phyloP scores from a whole-genome alignment of 1,139 yeast genomes.

The Suhomyces bolitotheri region DNA sequence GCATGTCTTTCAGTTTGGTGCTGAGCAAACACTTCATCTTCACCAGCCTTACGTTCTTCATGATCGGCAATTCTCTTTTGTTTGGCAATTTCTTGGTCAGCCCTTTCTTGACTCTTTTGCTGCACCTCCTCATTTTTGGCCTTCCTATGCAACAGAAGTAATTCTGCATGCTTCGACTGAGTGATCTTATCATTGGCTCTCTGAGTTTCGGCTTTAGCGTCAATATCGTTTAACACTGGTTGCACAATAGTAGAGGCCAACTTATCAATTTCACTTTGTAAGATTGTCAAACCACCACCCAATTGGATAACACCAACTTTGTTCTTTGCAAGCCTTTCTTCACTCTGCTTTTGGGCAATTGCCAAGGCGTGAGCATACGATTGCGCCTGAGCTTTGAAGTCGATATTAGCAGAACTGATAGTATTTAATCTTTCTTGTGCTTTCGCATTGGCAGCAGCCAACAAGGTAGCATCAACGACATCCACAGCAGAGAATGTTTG shows the following conservation, averaged over 20 bases:
- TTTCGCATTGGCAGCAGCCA: constrained; percentile 60
- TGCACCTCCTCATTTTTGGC: constrained; percentile 52
- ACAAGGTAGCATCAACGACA: constrained; percentile 55
- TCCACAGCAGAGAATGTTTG: constrained; percentile 42
- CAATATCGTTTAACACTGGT: constrained; percentile 82
- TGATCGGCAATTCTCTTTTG: constrained; percentile 36
- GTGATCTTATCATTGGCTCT: constrained; percentile 57
- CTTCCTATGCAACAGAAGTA: constrained; percentile 37
- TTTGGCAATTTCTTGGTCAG: constrained; percentile 42
- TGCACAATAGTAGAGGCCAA: constrained; percentile 81
- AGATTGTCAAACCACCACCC: constrained; percentile 87
- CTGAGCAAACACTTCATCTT: constrained; percentile 36
- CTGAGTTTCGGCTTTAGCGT: constrained; percentile 68
- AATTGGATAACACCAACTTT: constrained; percentile 64
- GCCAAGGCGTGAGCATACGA: constrained; percentile 50
- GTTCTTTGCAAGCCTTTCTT: constrained; percentile 50
- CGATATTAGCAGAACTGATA: constrained; percentile 35
- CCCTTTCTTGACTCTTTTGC: constrained; percentile 49
- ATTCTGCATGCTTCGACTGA: constrained; percentile 35
- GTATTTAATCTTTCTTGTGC: constrained; percentile 54
- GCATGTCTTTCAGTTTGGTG: constrained; percentile 38
- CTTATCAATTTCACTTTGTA: constrained; percentile 71
- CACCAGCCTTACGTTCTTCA: constrained; percentile 43
- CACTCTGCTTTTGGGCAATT: constrained; percentile 67
- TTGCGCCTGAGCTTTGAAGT: constrained; percentile 45